These are phyloP conservation scores for Nadsonia commutata DNA, from an alignment of 1,139 yeast genomes.

Conservation along the genomic window DNA sequence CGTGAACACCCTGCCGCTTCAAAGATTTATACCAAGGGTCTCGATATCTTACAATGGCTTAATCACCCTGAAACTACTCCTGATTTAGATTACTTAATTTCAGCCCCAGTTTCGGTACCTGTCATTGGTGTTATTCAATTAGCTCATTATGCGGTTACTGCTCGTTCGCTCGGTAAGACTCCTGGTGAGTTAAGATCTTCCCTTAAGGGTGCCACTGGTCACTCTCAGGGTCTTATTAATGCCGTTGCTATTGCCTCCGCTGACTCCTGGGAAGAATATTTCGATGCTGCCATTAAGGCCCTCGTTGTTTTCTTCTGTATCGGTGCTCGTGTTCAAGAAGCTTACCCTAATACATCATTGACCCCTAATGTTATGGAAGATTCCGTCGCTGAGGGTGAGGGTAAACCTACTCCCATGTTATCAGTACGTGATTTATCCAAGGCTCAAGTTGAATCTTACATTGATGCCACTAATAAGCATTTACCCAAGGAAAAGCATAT, in stretches of 20 bases:
- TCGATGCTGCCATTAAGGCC: constrained; percentile 57
- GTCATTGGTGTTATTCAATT: constrained; percentile 89
- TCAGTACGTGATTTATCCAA: constrained; percentile 77
- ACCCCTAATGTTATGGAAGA: constrained; percentile 92
- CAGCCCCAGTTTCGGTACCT: constrained; percentile 92
- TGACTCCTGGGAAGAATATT: constrained; percentile 73
- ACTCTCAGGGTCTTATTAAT: constrained; percentile 92
- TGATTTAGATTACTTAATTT: constrained; percentile 70
- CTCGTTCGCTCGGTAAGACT: constrained; percentile 68
- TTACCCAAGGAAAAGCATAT: constrained; percentile 86
- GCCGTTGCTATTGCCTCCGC: constrained; percentile 85
- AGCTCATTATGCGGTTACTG: constrained; percentile 81
- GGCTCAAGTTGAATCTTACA: constrained; percentile 63
- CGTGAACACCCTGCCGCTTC: constrained; percentile 63
- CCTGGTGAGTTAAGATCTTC: constrained; percentile 75
- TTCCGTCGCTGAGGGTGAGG: constrained; percentile 87
- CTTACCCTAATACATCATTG: constrained; percentile 85
- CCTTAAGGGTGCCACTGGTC: constrained; percentile 86
- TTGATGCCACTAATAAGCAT: constrained; percentile 81
- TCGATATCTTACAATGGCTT: constrained; percentile 80
- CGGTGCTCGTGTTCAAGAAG: constrained; percentile 81
- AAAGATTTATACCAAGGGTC: constrained; percentile 87
- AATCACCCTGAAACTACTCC: constrained; percentile 77
- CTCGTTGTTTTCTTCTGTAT: constrained; percentile 77
- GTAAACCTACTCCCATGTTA: constrained; percentile 95